Conservation (phyloP, 2,329 filamentous ascomycete genomes). For the Colletotrichum horii region DNA sequence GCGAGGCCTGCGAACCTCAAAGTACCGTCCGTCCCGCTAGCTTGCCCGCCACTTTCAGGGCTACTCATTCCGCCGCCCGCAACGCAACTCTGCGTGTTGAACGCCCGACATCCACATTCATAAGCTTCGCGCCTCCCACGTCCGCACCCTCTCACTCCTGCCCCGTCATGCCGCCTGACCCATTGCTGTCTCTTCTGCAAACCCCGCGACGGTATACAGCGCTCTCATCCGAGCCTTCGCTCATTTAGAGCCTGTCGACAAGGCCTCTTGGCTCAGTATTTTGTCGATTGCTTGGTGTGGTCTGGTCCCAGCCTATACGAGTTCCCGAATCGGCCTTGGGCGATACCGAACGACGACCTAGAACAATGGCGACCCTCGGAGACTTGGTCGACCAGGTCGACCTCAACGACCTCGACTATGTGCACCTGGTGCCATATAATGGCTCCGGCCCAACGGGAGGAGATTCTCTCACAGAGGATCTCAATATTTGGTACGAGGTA, state of each 20-base stretch:
- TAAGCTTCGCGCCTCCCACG: conserved; percentile 21
- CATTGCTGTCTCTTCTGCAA: conserved; percentile 3
- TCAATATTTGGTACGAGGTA: conserved; percentile 82
- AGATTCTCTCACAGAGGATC: conserved; percentile 68
- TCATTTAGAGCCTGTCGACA: conserved; percentile 12
- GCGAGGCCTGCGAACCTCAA: not conserved
- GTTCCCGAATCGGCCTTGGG: conserved; percentile 4
- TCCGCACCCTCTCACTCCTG: not conserved
- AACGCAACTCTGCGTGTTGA: conserved; percentile 14
- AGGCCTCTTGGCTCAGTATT: not conserved
- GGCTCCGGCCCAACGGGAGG: conserved; percentile 69
- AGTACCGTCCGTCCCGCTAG: conserved; percentile 15
- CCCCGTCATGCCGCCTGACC: not conserved
- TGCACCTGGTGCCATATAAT: conserved; percentile 64
- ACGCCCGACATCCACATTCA: conserved; percentile 13
- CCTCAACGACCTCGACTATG: conserved; percentile 49
- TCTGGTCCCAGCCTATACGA: not conserved
- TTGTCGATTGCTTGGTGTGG: not conserved
- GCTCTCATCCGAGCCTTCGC: conserved; percentile 4
- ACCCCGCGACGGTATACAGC: conserved; percentile 3
- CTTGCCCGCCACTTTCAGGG: conserved; percentile 18
- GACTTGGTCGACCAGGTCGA: conserved; percentile 39
- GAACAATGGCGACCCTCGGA: conserved; percentile 7
- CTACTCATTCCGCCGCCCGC: conserved; percentile 19
- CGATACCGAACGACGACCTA: not conserved